Evolutionary conservation across 495 filamentous ascomycete genomes (phyloP).

Genomic region (Collariella sp.): DNA sequence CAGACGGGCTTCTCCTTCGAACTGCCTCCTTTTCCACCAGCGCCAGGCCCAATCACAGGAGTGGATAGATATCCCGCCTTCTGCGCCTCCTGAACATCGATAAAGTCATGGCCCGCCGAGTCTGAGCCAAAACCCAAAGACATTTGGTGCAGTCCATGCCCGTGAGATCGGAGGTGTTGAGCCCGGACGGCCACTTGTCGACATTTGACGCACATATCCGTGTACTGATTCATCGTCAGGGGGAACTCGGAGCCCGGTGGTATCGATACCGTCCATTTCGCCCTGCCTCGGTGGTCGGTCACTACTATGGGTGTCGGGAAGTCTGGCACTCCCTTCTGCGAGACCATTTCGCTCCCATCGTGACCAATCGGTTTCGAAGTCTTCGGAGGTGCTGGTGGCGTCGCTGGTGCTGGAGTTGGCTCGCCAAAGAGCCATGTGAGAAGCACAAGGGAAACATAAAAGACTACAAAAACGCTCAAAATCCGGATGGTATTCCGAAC

Average conservation of each 20-base stretch:
- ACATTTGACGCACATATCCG: conserved; percentile 51
- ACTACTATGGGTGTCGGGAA: conserved; percentile 53
- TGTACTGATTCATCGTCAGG: conserved; percentile 48
- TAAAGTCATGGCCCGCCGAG: conserved; percentile 49
- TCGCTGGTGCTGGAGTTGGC: conserved; percentile 7
- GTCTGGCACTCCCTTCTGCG: conserved; percentile 41
- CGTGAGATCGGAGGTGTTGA: conserved; percentile 35
- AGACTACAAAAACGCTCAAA: conserved; percentile 28
- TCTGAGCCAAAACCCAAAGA: conserved; percentile 50
- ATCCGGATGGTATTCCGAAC: conserved; percentile 39
- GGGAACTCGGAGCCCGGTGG: conserved; percentile 51
- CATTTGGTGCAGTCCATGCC: conserved; percentile 29
- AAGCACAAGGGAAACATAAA: conserved; percentile 25
- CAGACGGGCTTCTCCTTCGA: conserved; percentile 44
- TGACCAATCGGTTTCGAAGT: conserved; percentile 25
- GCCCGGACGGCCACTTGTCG: conserved; percentile 46
- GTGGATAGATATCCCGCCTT: conserved; percentile 46
- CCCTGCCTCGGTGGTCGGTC: conserved; percentile 45
- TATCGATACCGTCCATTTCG: conserved; percentile 65
- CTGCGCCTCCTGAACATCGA: conserved; percentile 59
- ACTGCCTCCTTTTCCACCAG: conserved; percentile 6
- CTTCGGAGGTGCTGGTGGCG: conserved; percentile 6
- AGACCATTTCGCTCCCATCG: conserved; percentile 37
- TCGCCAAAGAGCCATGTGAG: conserved; percentile 18
- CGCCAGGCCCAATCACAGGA: background rate